Evolutionary conservation across 2,329 filamentous ascomycete genomes (phyloP), one percentile per base, ranked within the genome.

Genomic region (Endocalyx cinctus): DNA sequence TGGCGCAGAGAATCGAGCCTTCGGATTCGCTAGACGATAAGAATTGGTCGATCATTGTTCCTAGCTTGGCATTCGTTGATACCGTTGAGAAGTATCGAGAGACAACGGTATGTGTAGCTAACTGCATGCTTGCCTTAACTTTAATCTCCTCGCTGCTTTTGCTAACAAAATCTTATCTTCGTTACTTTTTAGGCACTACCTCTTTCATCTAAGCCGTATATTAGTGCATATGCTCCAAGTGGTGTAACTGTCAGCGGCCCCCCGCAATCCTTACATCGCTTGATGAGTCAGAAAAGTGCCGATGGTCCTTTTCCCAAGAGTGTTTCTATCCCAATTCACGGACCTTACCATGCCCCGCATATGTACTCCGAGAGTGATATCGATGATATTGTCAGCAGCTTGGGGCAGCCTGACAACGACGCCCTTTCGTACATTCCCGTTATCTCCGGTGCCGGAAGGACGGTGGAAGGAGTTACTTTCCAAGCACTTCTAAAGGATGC

Each of bases 261-360:
- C 5, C 31, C 39, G 13, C n/a, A 26, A 15, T n/a, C 10, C 26
- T 28, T 13, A 4, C 10, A 15, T 4, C 10, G 26, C 20, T 23
- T 8, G 20, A 8, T n/a, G n/a, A 23, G 20, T 23, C 20, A 19
- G 17, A n/a, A n/a, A n/a, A n/a, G n/a, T n/a, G n/a, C n/a, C n/a
- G n/a, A n/a, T n/a, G n/a, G n/a, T n/a, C n/a, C n/a, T n/a, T n/a
- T n/a, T n/a, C n/a, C n/a, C n/a, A n/a, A n/a, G n/a, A n/a, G n/a
- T n/a, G n/a, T n/a, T n/a, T n/a, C 12, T 33, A 46, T 77, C n/a
- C 75, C 77, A 2, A 51, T 70, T 13, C 39, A 42, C 17, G 52
- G 40, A 7, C 54, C 51, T 17, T 55, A 50, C 28, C 54, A 57
- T 38, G 52, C 54, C 5, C 37, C 46, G 4, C 54, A 57, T 33